A percentile compares a stretch with the other conserved stretches of the same genome.
Evolutionary conservation across 768 basidiomycete species (phyloP).

Genomic region (Termitomyces sp.): DNA sequence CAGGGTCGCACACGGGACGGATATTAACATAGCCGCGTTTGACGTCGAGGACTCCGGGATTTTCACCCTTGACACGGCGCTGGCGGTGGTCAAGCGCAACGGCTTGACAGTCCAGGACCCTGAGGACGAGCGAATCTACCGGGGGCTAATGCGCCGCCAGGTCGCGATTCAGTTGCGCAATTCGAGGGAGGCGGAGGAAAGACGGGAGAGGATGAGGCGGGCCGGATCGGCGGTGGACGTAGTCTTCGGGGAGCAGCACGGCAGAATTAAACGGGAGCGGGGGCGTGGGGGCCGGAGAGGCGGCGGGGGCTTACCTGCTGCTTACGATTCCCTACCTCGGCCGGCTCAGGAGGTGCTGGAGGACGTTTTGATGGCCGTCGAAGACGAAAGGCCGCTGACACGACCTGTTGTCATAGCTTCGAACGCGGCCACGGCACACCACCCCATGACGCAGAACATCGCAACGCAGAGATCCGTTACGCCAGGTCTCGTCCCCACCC

Average conservation of each 20-base stretch:
- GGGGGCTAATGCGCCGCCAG: not conserved
- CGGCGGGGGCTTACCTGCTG: too few species aligned
- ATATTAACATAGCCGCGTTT: not conserved
- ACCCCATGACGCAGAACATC: too few species aligned
- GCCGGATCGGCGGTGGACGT: not conserved
- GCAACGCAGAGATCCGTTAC: too few species aligned
- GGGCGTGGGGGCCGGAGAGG: not conserved
- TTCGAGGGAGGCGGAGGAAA: not conserved
- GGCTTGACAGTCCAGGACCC: not conserved
- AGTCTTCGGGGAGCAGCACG: not conserved
- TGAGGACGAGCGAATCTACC: not conserved
- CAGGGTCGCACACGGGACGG: not conserved
- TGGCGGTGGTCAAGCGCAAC: not conserved
- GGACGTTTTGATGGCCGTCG: too few species aligned
- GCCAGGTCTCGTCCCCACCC: too few species aligned
- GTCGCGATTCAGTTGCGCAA: not conserved
- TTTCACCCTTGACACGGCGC: not conserved
- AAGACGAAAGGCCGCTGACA: too few species aligned
- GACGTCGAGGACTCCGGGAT: not conserved
- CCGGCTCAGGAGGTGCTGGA: too few species aligned
- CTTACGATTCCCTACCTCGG: too few species aligned
- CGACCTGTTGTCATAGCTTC: too few species aligned
- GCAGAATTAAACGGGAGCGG: too few species aligned
- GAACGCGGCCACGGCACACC: too few species aligned
- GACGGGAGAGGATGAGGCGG: not conserved